Percentiles rank a stretch among this genome's conserved stretches.
These are phyloP conservation scores for Artemisia tridentata DNA, from an alignment of 129 eudicot genomes.

Conservation along the genomic window DNA sequence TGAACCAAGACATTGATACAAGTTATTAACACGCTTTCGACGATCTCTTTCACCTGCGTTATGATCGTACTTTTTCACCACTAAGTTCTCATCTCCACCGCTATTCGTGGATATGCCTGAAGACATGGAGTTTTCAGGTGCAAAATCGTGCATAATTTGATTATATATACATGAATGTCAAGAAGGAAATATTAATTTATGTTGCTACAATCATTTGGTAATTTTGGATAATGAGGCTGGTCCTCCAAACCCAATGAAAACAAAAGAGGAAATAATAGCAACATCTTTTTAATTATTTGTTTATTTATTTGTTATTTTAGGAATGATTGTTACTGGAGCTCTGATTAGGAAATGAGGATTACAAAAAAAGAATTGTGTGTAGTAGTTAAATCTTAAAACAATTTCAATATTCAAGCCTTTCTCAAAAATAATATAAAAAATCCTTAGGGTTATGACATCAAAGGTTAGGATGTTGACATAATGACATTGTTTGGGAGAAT, in stretches of 20 bases:
- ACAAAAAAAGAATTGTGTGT: too few species aligned
- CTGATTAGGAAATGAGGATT: too few species aligned
- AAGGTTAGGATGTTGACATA: too few species aligned
- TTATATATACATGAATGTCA: not conserved
- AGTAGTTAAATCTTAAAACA: too few species aligned
- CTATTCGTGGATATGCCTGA: constrained; percentile 7
- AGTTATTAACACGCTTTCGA: constrained; percentile 25
- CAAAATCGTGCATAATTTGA: constrained; percentile 15
- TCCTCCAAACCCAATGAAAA: constrained; percentile 26
- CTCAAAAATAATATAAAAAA: too few species aligned
- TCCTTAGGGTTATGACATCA: too few species aligned
- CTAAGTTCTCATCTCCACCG: not conserved
- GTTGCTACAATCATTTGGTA: constrained; percentile 10
- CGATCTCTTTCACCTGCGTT: constrained; percentile 39
- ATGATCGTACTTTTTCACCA: constrained; percentile 25
- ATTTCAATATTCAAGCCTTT: too few species aligned
- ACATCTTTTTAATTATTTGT: constrained; percentile 11
- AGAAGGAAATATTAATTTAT: constrained; percentile 9
- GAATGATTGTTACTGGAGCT: too few species aligned
- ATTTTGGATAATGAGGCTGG: constrained; percentile 18
- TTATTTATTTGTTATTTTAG: not conserved
- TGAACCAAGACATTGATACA: constrained; percentile 25
- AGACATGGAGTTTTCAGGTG: constrained; percentile 20
- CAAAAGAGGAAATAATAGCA: constrained; percentile 4
- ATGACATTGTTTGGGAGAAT: too few species aligned